Evolutionary conservation across 1,139 yeast genomes (phyloP).

Genomic region (Suhomyces panamericanus): DNA sequence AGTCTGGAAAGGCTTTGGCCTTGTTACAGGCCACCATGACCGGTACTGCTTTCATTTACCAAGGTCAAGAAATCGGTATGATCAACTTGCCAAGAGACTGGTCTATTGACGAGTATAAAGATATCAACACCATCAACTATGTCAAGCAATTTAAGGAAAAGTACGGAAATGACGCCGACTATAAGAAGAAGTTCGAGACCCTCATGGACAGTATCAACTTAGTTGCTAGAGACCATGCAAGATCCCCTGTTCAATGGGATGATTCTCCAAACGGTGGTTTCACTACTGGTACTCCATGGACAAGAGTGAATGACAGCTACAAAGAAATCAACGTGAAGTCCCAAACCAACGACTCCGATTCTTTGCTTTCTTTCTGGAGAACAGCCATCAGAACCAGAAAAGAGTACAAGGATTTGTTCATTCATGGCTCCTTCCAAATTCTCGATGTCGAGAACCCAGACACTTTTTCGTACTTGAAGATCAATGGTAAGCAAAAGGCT

Average conservation of each 20-base stretch:
- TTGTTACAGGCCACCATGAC: conserved; percentile 21
- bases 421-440: conserved; percentile 21
- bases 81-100: conserved; percentile 23
- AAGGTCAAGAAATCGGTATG: conserved; percentile 30
- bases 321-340: conserved; percentile 23
- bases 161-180: conserved; percentile 15
- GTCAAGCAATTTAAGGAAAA: conserved; percentile 16
- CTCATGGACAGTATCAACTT: conserved; percentile 21
- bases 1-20: conserved; percentile 25
- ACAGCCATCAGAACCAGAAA: conserved; percentile 21
- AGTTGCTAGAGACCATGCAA: conserved; percentile 25
- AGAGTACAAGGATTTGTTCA: conserved; percentile 19
- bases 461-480: conserved; percentile 18
- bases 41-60: conserved; percentile 26
- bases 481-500: conserved; percentile 13
- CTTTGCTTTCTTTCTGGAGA: conserved; percentile 23
- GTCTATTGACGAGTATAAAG: conserved; percentile 23
- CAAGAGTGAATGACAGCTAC: conserved; percentile 23
- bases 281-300: conserved; percentile 27
- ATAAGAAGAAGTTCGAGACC: conserved; percentile 12
- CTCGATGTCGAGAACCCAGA: conserved; percentile 19
- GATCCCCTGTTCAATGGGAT: conserved; percentile 29
- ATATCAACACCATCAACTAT: conserved; percentile 25
- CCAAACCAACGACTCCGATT: conserved; percentile 23
- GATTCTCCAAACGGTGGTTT: conserved; percentile 22